phyloP scores from a whole-genome alignment of 2,329 filamentous ascomycete genomes.

The Anisogramma anomala region DNA sequence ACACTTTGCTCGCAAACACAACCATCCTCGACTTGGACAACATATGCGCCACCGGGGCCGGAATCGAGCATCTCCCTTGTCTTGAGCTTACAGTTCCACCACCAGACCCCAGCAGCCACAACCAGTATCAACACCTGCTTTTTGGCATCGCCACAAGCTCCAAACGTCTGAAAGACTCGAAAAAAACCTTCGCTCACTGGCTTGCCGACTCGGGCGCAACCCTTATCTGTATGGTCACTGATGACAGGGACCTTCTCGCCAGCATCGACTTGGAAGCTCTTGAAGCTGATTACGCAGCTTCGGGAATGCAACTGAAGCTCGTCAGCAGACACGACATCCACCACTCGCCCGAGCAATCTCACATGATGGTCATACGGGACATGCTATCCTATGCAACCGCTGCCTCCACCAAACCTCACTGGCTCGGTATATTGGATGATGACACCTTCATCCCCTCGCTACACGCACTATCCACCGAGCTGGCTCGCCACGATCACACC shows the following conservation, averaged over 20 bases:
- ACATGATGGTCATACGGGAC: constrained; percentile 39
- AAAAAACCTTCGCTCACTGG: constrained; percentile 7
- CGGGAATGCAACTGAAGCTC: constrained; percentile 25
- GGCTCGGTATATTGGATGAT: constrained; percentile 45
- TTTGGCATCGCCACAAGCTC: constrained; percentile 9
- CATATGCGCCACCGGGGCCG: not conserved
- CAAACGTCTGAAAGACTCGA: constrained; percentile 3
- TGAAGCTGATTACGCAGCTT: constrained; percentile 16
- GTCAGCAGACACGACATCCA: constrained; percentile 22
- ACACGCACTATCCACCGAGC: constrained; percentile 31
- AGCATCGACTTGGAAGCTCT: constrained; percentile 5
- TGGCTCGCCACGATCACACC: constrained; percentile 35
- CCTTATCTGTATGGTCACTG: constrained; percentile 4
- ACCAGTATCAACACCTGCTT: constrained; percentile 15
- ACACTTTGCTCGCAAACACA: not conserved
- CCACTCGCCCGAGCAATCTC: constrained; percentile 34
- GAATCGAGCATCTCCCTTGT: not conserved
- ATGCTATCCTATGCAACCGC: constrained; percentile 27
- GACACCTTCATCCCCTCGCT: constrained; percentile 48
- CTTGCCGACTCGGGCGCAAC: constrained; percentile 7
- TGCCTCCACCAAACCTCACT: constrained; percentile 30
- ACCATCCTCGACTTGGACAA: constrained; percentile 2
- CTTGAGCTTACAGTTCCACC: constrained; percentile 7
- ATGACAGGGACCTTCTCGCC: constrained; percentile 9
- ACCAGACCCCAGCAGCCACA: constrained; percentile 8